Percentiles rank a stretch among this genome's conserved stretches.
Conservation (phyloP, 768 basidiomycete species). For the Mycena filopes region DNA sequence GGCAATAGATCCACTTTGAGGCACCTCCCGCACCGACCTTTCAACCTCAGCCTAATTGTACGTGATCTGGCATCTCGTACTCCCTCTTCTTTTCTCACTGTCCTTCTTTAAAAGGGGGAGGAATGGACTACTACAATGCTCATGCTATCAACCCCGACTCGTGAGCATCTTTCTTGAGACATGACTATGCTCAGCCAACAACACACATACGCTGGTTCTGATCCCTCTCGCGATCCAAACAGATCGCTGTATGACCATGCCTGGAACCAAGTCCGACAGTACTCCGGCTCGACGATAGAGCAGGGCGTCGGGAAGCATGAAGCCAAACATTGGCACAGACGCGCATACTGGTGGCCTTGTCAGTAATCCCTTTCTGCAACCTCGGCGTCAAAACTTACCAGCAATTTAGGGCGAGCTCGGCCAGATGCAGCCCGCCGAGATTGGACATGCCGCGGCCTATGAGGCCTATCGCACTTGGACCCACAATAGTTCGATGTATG, state of each 20-base stretch:
- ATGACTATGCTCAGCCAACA: conserved; percentile 23
- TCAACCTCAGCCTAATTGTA: conserved; percentile 66
- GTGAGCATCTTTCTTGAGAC: conserved; percentile 50
- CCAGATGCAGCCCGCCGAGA: conserved; percentile 64
- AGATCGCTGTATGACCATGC: conserved; percentile 68
- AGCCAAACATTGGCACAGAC: conserved; percentile 72
- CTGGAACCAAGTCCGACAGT: conserved; percentile 58
- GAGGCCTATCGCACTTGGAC: conserved; percentile 79
- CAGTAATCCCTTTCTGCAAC: conserved; percentile 34
- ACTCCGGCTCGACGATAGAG: conserved; percentile 45
- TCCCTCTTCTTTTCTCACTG: conserved; percentile 20
- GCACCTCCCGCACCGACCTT: conserved; percentile 53
- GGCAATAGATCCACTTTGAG: conserved; percentile 52
- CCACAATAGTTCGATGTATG: conserved; percentile 64
- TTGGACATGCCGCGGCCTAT: conserved; percentile 83
- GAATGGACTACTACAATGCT: conserved; percentile 71
- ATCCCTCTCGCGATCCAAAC: conserved; percentile 53
- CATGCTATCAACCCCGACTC: conserved; percentile 67
- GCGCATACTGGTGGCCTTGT: conserved; percentile 74
- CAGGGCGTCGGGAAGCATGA: conserved; percentile 67
- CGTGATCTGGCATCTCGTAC: conserved; percentile 37
- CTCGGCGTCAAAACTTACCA: background rate
- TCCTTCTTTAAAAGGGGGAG: conserved; percentile 58
- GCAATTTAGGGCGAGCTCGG: conserved; percentile 59
- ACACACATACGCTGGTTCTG: conserved; percentile 2